These are phyloP conservation scores for Curvularia eragrostidis DNA, from an alignment of 2,329 filamentous ascomycete genomes.

Conservation along the genomic window DNA sequence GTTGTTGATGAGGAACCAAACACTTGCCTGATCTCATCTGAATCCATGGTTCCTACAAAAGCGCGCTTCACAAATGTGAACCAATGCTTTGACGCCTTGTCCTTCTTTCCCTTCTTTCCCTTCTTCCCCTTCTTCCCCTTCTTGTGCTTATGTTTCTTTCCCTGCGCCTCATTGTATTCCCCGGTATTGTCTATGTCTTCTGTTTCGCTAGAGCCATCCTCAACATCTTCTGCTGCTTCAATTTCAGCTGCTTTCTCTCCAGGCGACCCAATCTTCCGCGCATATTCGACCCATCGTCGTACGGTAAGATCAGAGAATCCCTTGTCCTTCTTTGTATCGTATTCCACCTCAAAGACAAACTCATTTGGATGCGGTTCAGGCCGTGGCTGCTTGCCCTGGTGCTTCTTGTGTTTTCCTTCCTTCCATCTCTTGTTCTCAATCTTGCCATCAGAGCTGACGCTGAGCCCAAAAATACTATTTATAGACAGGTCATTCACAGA, in stretches of 20 bases:
- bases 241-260: conserved; percentile 21
- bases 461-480: conserved; percentile 34
- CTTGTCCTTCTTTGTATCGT: conserved; percentile 79
- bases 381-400: conserved; percentile 55
- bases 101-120: conserved; percentile 55
- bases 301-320: conserved; percentile 87
- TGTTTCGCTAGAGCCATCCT: conserved; percentile 25
- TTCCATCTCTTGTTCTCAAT: conserved; percentile 61
- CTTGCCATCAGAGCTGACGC: conserved; percentile 36
- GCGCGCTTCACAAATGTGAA: conserved; percentile 77
- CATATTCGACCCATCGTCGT: conserved; percentile 78
- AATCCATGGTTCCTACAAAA: conserved; percentile 75
- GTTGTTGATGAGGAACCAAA: conserved; percentile 21
- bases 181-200: conserved; percentile 17
- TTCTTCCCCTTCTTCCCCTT: conserved; percentile 62
- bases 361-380: conserved; percentile 65
- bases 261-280: conserved; percentile 74
- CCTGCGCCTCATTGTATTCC: conserved; percentile 36
- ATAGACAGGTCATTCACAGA: conserved; percentile 21
- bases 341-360: conserved; percentile 82
- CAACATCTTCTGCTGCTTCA: conserved; percentile 28
- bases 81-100: conserved; percentile 70
- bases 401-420: conserved; percentile 68
- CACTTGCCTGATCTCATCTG: conserved; percentile 65
- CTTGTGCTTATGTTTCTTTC: conserved; percentile 57